Conservation (phyloP, 2,329 filamentous ascomycete genomes). For the Pseudogymnoascus sp. region DNA sequence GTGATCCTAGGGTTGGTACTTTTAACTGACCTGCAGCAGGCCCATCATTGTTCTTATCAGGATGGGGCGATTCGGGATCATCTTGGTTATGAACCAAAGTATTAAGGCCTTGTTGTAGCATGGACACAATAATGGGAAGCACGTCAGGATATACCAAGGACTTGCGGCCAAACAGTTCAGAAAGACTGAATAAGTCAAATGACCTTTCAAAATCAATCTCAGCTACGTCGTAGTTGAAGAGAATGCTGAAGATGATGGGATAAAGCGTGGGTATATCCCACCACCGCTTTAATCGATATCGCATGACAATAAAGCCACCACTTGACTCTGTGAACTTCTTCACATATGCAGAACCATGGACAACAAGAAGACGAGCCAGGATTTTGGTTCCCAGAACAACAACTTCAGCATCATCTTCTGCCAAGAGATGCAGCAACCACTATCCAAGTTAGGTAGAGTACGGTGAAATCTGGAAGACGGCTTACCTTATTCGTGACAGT, state of each 20-base stretch:
- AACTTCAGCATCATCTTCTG: constrained; percentile 76
- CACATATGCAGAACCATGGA: constrained; percentile 72
- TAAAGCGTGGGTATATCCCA: constrained; percentile 82
- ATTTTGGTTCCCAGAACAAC: constrained; percentile 76
- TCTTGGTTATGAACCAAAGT: constrained; percentile 56
- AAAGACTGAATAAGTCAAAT: constrained; percentile 65
- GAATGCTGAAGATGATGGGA: constrained; percentile 78
- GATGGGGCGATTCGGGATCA: constrained; percentile 46
- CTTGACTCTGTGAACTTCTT: constrained; percentile 68
- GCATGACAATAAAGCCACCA: constrained; percentile 81
- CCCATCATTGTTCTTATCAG: constrained; percentile 18
- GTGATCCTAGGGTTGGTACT: constrained; percentile 18
- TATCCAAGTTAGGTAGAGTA: constrained; percentile 33
- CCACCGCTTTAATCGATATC: constrained; percentile 71
- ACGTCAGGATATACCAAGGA: constrained; percentile 69
- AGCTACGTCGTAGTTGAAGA: constrained; percentile 77
- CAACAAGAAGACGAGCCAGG: constrained; percentile 71
- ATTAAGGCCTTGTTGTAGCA: constrained; percentile 80
- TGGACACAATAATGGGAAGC: constrained; percentile 68
- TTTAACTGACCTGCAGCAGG: constrained; percentile 20
- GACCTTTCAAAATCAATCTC: constrained; percentile 63
- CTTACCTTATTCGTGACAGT: constrained; percentile 89
- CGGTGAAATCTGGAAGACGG: constrained; percentile 13
- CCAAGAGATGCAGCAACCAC: constrained; percentile 88
- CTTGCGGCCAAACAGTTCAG: constrained; percentile 62